A percentile compares a stretch with the other conserved stretches of the same genome.
phyloP scores from a whole-genome alignment of 2,329 filamentous ascomycete species.

The Amesomyces nigricolor region DNA sequence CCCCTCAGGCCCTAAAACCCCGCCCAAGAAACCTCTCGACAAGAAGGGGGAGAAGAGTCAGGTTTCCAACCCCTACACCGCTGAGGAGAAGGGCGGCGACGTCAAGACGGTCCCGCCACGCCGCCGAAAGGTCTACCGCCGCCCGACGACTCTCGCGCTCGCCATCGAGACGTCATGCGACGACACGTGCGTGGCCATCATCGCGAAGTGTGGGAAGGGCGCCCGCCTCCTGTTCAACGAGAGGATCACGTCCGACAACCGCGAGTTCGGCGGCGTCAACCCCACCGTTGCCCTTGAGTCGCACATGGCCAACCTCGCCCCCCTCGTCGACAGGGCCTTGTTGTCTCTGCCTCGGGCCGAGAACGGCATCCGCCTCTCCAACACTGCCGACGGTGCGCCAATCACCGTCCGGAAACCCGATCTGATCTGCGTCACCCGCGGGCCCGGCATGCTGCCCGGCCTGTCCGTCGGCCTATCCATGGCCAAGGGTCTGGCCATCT shows the following conservation, averaged over 20 bases:
- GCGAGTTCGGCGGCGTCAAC: conserved; percentile 69
- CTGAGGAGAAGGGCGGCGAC: no score
- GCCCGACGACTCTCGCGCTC: conserved; percentile 5
- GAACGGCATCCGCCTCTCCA: not conserved
- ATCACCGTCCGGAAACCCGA: conserved; percentile 54
- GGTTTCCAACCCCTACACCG: no score
- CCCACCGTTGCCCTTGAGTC: conserved; percentile 69
- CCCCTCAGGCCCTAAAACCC: no score
- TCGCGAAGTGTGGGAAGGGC: conserved; percentile 49
- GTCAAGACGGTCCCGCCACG: no score
- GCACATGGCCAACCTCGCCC: conserved; percentile 66
- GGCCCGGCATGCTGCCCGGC: conserved; percentile 80
- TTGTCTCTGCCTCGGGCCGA: conserved; percentile 38
- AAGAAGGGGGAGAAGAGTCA: no score
- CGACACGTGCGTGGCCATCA: conserved; percentile 82
- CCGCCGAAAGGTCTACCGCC: conserved; percentile 11
- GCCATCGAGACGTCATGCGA: conserved; percentile 83
- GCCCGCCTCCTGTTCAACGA: conserved; percentile 70
- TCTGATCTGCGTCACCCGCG: conserved; percentile 83
- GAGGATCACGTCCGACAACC: conserved; percentile 76
- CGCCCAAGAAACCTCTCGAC: no score
- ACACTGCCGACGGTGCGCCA: conserved; percentile 12
- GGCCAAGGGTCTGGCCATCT: conserved; percentile 80
- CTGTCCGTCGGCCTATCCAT: conserved; percentile 72
- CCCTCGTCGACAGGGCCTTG: conserved; percentile 61